Evolutionary conservation across 179 eudicot genomes (phyloP).

Genomic region (Drosera spatulata): DNA sequence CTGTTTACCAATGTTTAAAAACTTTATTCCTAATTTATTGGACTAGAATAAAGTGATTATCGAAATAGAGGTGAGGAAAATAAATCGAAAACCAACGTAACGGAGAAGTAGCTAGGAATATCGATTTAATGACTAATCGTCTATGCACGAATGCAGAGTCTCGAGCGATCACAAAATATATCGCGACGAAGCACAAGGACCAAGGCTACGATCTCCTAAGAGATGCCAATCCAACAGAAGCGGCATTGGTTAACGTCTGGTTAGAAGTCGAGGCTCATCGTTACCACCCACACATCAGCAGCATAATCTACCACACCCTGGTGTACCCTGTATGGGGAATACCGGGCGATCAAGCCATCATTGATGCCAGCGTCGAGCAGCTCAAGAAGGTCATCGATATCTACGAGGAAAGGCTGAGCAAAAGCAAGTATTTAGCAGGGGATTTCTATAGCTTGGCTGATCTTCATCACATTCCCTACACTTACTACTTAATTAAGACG

Average conservation of each 20-base stretch:
- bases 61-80: too few relatives aligned
- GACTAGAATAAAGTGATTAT: too few relatives aligned
- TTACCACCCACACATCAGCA: slow-evolving; percentile 16
- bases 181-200: slow-evolving; percentile 7
- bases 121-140: background rate
- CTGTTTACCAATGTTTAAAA: too few relatives aligned
- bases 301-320: slow-evolving; percentile 22
- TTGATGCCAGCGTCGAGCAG: slow-evolving; percentile 13
- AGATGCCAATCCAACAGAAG: slow-evolving; percentile 17
- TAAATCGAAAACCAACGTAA: too few relatives aligned
- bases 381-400: slow-evolving; percentile 24
- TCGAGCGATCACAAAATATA: slow-evolving; percentile 6
- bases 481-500: slow-evolving; percentile 24
- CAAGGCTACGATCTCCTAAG: slow-evolving; percentile 9
- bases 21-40: too few relatives aligned
- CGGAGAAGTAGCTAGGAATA: too few relatives aligned
- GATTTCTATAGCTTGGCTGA: slow-evolving; percentile 27
- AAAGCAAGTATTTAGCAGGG: slow-evolving; percentile 31
- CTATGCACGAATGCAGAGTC: slow-evolving; percentile 12
- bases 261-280: slow-evolving; percentile 33
- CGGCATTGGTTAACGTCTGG: slow-evolving; percentile 26
- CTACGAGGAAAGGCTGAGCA: slow-evolving; percentile 18
- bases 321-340: slow-evolving; percentile 17
- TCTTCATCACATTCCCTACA: slow-evolving; percentile 28
- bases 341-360: slow-evolving; percentile 12